Base-by-base conservation (phyloP, 495 filamentous ascomycete species). In the Aspergillus diversus region DNA sequence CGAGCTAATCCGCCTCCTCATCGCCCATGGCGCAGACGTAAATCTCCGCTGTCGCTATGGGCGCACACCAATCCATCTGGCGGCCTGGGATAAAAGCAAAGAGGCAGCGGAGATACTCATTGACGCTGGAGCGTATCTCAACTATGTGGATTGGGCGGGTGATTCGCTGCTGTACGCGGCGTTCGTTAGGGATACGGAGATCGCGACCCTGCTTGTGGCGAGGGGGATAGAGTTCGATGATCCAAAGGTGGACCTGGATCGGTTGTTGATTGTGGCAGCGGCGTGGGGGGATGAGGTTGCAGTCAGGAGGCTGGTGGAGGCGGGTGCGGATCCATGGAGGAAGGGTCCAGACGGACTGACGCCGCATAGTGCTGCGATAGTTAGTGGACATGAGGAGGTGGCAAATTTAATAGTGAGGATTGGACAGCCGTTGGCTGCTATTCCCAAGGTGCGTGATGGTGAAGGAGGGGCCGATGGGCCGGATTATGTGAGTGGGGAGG, bases 381-480 rank as follows among this genome's bases (percentile, higher is more conserved):
- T 48, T n/a, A 17, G 31, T 47, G 27, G 33, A 9, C 33, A 50
- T 49, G 37, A 49, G 5, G 59, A 61, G 31, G 5, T 61, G 15
- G 59, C 51, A 0, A 55, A 61, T 49, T n/a, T 61, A 27, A 48
- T 61, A 5, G 7, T 61, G 16, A 51, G 50, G 59, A 31, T 61
- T 11, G 39, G 39, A 4, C 39, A 43, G 8, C 39, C 11, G 39
- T 43, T 15, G 5, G 39, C 39, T 15, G 11, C 39, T 43, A 15
- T 43, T 27, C 21, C 21, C 21, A 27, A 27, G 21, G 21, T 27
- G 21, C 21, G 21, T 27, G 21, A 27, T 27, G 21, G 21, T 27
- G 21, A 27, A 27, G 21, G 21, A 27, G 21, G 21, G 5, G 39
- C 39, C 5, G 11, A 11, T 43, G n/a, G 11, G 39, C 39, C 39